A percentile compares a stretch with the other conserved stretches of the same genome.
These are phyloP conservation scores for Endotrypanum monterogeii DNA, from an alignment of 208 protist species.

Conservation along the genomic window DNA sequence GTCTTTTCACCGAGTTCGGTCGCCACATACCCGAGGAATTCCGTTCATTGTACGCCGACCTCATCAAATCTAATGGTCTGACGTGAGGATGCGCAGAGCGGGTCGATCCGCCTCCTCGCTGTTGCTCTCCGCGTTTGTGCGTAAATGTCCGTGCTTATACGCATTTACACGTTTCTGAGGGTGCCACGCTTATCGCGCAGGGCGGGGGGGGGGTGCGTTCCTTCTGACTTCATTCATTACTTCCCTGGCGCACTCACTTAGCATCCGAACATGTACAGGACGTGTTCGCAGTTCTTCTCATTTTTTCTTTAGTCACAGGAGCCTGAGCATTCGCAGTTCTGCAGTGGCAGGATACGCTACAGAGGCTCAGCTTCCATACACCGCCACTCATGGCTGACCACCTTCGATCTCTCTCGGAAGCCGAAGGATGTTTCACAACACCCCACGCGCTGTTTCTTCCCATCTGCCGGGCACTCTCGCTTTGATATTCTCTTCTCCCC, in stretches of 20 bases:
- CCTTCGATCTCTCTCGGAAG: not conserved
- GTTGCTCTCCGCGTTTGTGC: not conserved
- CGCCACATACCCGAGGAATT: conserved; percentile 82
- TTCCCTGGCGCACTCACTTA: not conserved
- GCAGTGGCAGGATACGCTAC: not conserved
- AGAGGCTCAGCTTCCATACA: not conserved
- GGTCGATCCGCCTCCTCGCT: not conserved
- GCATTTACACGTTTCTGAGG: too few species aligned
- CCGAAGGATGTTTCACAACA: not conserved
- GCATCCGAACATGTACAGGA: not conserved
- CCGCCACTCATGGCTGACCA: not conserved
- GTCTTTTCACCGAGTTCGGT: conserved; percentile 58
- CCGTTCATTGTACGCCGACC: conserved; percentile 47
- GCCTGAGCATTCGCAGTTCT: not conserved
- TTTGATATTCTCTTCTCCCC: too few species aligned
- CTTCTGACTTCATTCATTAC: too few species aligned
- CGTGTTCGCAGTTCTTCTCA: not conserved
- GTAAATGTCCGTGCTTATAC: not conserved
- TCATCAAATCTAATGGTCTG: conserved; percentile 29
- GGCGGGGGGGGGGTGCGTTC: not conserved
- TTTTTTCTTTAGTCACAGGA: not conserved
- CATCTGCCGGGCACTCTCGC: not conserved
- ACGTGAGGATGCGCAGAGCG: not conserved
- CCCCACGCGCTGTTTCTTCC: not conserved
- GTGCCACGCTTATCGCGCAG: not conserved